Evolutionary conservation across 2,329 filamentous ascomycete species (phyloP), one percentile per base, ranked within the genome.

Genomic region (Pleochaeta shiraiana): DNA sequence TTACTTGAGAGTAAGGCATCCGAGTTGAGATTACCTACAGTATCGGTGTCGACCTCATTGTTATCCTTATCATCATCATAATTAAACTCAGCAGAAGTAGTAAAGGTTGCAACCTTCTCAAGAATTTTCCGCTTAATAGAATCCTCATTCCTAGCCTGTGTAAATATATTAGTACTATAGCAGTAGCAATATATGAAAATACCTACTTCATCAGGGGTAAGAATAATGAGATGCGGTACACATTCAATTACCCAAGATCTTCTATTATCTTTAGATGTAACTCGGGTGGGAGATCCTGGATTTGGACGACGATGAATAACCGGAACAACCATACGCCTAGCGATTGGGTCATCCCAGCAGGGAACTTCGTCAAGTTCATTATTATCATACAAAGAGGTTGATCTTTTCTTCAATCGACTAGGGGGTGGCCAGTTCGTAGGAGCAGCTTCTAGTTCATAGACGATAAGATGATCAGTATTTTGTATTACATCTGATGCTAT

Each of bases 91-190:
- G 82, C 76, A 71, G 83, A 82, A 0, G 86, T 91, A 0, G 90
- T 91, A 73, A 92, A 84, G 0, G 85, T 87, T 1, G 84, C 83
- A 24, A 92, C 78, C 71, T 86, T 87, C 66, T 84, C 82, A 28
- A 97, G 75, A 43, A 96, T 77, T 74, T 95, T 96, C 67, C 86
- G 84, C 64, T 87, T 80, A 64, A 97, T 90, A 0, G 78, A 75
- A 64, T 95, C 87, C 68, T 90, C 78, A 68, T 74, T 78, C 34
- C 76, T 76, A 31, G 81, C 79, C 75, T 77, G 64, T 55, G n/a
- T 64, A 26, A 21, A 45, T 43, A 11, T 14, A 50, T 45, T 45
- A 45, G 19, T 24, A 33, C 19, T 33, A 31, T 57, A 34, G 24
- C 28, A 24, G 21, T n/a, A 47, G 7, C 16, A 24, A 21, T 7